Evolutionary conservation across 331 rosid genomes (phyloP), one percentile per base, ranked within the genome.

Genomic region (Pyrus hybrid): DNA sequence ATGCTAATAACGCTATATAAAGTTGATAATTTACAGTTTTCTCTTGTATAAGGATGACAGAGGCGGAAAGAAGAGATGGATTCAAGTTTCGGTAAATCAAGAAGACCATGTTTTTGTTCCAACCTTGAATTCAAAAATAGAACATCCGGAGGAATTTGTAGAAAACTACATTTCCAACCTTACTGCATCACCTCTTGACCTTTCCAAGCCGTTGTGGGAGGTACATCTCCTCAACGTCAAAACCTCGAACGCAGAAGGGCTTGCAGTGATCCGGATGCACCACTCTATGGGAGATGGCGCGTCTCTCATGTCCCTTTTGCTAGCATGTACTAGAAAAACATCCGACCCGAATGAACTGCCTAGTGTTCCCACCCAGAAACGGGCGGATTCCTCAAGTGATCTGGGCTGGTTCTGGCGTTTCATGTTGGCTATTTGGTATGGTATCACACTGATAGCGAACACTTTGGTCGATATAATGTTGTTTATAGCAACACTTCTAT

Each of bases 211-310:
- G 21, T 49, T 86, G 4, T 91, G 97, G 97, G 96, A 91, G 68
- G 54, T 89, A 0, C 93, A 91, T 51, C 70, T 91, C 22, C 93
- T 91, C 61, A 88, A 91, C 84, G 58, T 87, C 51, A 88, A 74
- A 79, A 85, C 88, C 30, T 75, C 86, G 5, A 71, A 85, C 41
- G 87, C 96, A 25, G 88, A 89, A 67, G 80, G 87, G 3, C 13
- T 86, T 13, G 90, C 28, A 3, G 37, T 89, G 13, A 77, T 88
- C 3, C 76, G 91, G 6, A 76, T 91, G 71, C 97, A 91, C 79
- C 96, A 91, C 70, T 88, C 93, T 2, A 18, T 89, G 25, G 97
- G 96, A 0, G 97, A 91, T 66, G 97, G 97, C 18, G 88, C 86
- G 0, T 91, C 97, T 51, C 93, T 91, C 68, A 69, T 86, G 66